A percentile compares a stretch with the other conserved stretches of the same genome.
Evolutionary conservation across 1,284 basidiomycete genomes (phyloP).

Genomic region (Chiua sp.): DNA sequence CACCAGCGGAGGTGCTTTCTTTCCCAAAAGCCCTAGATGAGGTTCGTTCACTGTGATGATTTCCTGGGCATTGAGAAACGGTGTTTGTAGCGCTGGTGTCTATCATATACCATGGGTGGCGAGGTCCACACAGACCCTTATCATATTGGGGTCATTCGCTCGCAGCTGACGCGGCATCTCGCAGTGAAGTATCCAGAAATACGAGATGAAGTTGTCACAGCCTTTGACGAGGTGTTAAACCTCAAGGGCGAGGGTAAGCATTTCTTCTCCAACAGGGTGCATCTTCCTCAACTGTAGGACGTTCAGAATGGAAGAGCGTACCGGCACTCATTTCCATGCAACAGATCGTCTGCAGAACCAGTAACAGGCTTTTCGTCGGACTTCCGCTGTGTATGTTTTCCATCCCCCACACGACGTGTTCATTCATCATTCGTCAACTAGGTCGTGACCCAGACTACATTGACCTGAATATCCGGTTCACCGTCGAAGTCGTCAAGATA

Average conservation of each 20-base stretch:
- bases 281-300: too few species aligned
- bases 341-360: slow-evolving; percentile 38
- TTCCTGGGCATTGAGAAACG: not conserved
- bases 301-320: slow-evolving; percentile 38
- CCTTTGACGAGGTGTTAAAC: slow-evolving; percentile 34
- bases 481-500: slow-evolving; percentile 36
- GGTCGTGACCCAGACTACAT: slow-evolving; percentile 47
- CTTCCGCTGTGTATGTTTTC: slow-evolving; percentile 42
- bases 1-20: slow-evolving; percentile 45
- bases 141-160: slow-evolving; percentile 28
- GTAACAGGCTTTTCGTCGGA: slow-evolving; percentile 46
- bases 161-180: slow-evolving; percentile 39
- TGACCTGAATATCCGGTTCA: slow-evolving; percentile 40
- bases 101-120: slow-evolving; percentile 33
- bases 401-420: too few species aligned
- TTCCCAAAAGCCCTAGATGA: slow-evolving; percentile 39
- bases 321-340: slow-evolving; percentile 19
- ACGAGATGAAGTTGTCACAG: slow-evolving; percentile 35
- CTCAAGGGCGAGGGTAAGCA: slow-evolving; percentile 22
- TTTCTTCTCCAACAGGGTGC: not conserved
- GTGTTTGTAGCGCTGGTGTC: slow-evolving; percentile 17
- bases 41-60: slow-evolving; percentile 26
- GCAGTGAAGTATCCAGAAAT: slow-evolving; percentile 31
- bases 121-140: slow-evolving; percentile 32
- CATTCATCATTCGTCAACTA: slow-evolving; percentile 20